Evolutionary conservation across 2,329 filamentous ascomycete genomes (phyloP), one percentile per base, ranked within the genome.

Genomic region (Neofusicoccum umdonicola): DNA sequence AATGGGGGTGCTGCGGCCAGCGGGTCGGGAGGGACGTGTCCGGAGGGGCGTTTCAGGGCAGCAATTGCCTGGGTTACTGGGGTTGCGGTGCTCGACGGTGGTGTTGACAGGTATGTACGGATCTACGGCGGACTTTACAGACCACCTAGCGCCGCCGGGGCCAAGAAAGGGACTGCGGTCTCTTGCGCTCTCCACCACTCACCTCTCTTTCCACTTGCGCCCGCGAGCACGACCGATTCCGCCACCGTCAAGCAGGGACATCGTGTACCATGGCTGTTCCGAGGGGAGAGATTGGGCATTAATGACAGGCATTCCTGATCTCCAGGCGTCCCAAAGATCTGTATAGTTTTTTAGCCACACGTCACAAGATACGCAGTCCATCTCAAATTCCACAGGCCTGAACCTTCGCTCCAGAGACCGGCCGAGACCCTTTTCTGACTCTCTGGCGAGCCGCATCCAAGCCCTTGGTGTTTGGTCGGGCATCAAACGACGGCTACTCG

Each of bases 91-190:
- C 17, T 51, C 58, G 39, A 6, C 17, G 17, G 44, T 41, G 58
- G 58, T 62, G 58, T 62, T 50, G 58, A 62, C 58, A 62, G 19
- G 9, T 62, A 61, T 51, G 58, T 17, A 35, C 44, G 34, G 35
- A 41, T 17, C 19, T 62, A 62, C 58, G 58, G 58, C 58, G 58
- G 58, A 41, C 58, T 42, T 62, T 51, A 51, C 45, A 13, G 58
- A 62, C 58, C 58, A 51, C 13, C 45, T 37, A 17, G 19, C 15
- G 12, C 9, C 41, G 13, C 9, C 11, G 31, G 9, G 39, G 11
- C 17, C 56, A 31, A 37, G 11, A 9, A 34, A 57, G 52, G 52
- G 39, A 44, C 42, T 22, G 19, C 19, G 41, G 15, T 7, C 56
- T 52, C 15, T 39, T 31, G 4, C 50, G 12, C 50, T 13, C 11